Conservation (phyloP, 2,329 filamentous ascomycete species). For the Helotiales sp. region DNA sequence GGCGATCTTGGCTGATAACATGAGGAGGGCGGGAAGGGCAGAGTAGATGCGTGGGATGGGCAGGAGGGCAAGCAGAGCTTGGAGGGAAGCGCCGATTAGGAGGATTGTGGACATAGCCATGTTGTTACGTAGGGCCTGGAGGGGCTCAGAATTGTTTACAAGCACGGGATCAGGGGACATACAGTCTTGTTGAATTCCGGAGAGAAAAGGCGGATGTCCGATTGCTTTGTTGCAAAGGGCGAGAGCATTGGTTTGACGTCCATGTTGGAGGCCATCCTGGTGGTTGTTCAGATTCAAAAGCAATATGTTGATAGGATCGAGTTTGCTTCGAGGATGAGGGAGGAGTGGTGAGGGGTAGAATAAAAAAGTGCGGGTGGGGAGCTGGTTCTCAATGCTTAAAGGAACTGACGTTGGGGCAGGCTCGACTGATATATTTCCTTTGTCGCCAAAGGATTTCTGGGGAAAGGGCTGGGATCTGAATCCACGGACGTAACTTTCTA, state of each 20-base stretch:
- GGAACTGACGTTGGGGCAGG: background rate
- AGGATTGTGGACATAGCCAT: slow-evolving; percentile 16
- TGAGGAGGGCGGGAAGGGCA: slow-evolving; percentile 14
- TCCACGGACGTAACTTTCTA: background rate
- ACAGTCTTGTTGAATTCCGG: background rate
- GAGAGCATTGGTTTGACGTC: background rate
- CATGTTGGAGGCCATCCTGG: background rate
- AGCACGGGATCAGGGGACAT: background rate
- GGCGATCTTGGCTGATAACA: slow-evolving; percentile 14
- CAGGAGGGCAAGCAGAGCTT: slow-evolving; percentile 15
- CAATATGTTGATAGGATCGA: background rate
- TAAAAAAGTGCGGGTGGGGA: too few relatives aligned
- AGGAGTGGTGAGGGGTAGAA: too few relatives aligned
- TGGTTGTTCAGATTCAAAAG: background rate
- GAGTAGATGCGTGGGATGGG: slow-evolving; percentile 18
- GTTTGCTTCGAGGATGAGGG: background rate
- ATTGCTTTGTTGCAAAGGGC: background rate
- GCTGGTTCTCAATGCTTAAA: background rate
- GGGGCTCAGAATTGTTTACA: background rate
- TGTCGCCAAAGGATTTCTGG: background rate
- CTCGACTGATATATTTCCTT: background rate
- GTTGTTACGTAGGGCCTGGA: slow-evolving; percentile 10
- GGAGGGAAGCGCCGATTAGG: slow-evolving; percentile 22
- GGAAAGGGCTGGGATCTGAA: background rate
- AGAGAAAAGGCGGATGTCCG: background rate